Evolutionary conservation across 257 asterid genomes (phyloP).

Genomic region (Nicotiana paniculata): DNA sequence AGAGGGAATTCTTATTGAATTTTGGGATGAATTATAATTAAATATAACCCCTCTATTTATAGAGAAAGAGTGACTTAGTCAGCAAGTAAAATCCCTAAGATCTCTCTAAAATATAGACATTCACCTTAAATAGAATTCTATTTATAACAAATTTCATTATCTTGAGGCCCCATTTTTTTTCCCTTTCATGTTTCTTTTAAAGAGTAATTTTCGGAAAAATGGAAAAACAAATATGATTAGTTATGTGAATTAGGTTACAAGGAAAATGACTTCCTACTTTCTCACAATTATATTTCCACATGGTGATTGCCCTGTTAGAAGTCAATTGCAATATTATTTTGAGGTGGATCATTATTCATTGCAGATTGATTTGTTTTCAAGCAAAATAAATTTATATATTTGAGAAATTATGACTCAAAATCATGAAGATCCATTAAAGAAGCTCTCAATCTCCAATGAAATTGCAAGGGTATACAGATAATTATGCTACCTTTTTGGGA

Average conservation of each 20-base stretch:
- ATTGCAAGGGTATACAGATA: neutral
- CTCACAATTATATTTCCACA: conserved; percentile 2
- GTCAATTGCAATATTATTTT: conserved; percentile 1
- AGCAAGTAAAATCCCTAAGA: no score
- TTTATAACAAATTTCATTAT: neutral
- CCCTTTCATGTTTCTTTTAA: neutral
- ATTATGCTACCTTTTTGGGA: neutral
- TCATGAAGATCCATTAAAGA: neutral
- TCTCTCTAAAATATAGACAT: no score
- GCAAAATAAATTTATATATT: neutral
- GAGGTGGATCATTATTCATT: neutral
- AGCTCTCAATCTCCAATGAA: conserved; percentile 3
- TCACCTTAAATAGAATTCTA: no score
- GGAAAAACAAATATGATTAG: neutral
- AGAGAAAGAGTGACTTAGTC: no score
- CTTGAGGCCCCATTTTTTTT: neutral
- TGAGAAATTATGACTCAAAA: conserved; percentile 1
- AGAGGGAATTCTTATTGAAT: no score
- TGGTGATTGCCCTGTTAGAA: neutral
- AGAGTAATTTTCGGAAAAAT: neutral
- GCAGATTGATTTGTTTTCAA: neutral
- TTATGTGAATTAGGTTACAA: neutral
- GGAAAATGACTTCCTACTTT: conserved; percentile 4
- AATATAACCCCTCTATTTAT: no score
- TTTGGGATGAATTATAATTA: no score